Conservation (phyloP, 176 grass and related monocot species). For the Zoysia japonica region DNA sequence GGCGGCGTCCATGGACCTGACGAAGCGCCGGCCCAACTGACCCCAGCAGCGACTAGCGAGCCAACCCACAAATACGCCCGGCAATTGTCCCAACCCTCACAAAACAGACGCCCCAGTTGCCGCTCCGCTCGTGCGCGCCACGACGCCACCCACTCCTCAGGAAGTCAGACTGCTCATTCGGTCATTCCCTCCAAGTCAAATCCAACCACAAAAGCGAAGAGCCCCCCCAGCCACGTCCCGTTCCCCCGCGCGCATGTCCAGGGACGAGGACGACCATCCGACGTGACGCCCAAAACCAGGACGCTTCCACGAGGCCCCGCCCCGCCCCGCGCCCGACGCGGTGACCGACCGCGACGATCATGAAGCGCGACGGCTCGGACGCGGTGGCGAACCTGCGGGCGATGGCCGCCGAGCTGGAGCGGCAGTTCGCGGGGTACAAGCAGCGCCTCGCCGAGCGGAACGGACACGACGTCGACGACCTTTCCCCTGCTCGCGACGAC, state of each 20-base stretch:
- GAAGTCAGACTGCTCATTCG: no score
- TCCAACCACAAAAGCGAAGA: not conserved
- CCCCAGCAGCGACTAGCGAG: not conserved
- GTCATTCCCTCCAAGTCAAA: slow-evolving; percentile 11
- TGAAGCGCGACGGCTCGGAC: slow-evolving; percentile 26
- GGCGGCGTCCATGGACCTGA: no score
- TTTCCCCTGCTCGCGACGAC: not conserved
- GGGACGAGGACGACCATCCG: not conserved
- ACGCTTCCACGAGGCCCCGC: no score
- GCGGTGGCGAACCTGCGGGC: slow-evolving; percentile 50
- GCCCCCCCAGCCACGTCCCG: not conserved
- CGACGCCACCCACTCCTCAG: not conserved
- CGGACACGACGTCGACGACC: not conserved
- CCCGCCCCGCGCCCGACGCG: not conserved
- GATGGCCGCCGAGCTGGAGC: slow-evolving; percentile 69
- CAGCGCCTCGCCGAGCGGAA: slow-evolving; percentile 37
- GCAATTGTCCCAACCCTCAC: not conserved
- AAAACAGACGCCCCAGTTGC: not conserved
- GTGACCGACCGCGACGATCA: not conserved
- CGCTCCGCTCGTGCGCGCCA: not conserved
- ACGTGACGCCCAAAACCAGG: not conserved
- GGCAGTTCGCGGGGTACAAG: slow-evolving; percentile 72
- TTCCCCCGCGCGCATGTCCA: not conserved
- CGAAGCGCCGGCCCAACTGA: not conserved
- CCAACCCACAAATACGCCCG: not conserved